These are phyloP conservation scores for Xylaria intraflava DNA, from an alignment of 495 filamentous ascomycete genomes.

Conservation along the genomic window DNA sequence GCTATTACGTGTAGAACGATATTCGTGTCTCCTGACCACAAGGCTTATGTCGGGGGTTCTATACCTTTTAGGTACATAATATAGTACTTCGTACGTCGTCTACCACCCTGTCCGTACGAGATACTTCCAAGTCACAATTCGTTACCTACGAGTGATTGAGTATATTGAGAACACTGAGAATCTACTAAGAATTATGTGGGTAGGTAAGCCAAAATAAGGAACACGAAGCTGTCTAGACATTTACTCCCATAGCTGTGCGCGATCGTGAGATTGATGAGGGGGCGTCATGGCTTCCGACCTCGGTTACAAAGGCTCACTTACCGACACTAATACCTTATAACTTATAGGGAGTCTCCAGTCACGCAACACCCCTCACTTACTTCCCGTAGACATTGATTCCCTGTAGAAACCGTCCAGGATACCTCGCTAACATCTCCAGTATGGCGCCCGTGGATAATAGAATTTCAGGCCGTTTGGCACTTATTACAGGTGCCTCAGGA, in stretches of 20 bases:
- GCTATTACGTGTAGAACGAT: neutral
- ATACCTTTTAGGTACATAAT: neutral
- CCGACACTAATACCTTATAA: too few species aligned
- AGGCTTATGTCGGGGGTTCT: too few species aligned
- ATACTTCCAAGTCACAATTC: too few species aligned
- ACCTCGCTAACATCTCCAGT: neutral
- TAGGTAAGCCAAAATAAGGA: neutral
- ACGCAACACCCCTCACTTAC: constrained; percentile 1
- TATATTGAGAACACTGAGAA: too few species aligned
- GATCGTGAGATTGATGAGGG: too few species aligned
- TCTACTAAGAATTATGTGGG: neutral
- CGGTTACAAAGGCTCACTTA: neutral
- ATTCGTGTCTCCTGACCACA: neutral
- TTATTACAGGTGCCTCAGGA: constrained; percentile 61
- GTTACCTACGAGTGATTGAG: too few species aligned
- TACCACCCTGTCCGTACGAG: too few species aligned
- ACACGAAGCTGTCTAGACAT: neutral
- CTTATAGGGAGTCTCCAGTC: too few species aligned
- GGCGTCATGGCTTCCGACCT: too few species aligned
- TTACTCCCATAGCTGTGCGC: too few species aligned
- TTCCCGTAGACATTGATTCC: neutral
- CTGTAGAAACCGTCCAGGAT: neutral
- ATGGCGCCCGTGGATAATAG: constrained; percentile 41
- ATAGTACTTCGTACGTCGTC: too few species aligned
- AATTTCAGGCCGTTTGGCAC: constrained; percentile 51